Base-by-base conservation (phyloP, 495 filamentous ascomycete genomes). In the Aspergillus nanangensis region DNA sequence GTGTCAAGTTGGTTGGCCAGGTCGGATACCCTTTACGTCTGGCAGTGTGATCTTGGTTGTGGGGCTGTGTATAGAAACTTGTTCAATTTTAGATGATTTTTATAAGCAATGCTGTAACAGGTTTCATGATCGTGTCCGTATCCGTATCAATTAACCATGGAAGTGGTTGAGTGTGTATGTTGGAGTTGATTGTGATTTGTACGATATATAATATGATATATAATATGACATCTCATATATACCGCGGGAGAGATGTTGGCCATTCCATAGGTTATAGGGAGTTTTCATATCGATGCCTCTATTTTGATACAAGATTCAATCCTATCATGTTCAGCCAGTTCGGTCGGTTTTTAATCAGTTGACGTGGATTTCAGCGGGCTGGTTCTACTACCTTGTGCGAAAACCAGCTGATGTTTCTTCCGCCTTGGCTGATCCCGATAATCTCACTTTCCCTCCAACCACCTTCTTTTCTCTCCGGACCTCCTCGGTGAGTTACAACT, bases 61-160 rank as follows among this genome's bases (percentile, higher is more conserved):
- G 48, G 65, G 66, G 60, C 61, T 67, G 58, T 72, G 69, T 72
- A 72, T 70, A 72, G 69, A 69, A 72, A 64, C 59, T 48, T 58
- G 59, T 67, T 63, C 63, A 62, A 63, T 58, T 60, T 60, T 60
- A 60, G 52, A 56, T 61, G 42, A 25, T 45, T 27, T 29, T n/a
- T n/a, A n/a, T n/a, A n/a, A n/a, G n/a, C n/a, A 23, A 32, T 27
- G 21, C 43, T 21, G 36, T 20, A 36, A 36, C 14, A 38, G 10
- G 13, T 8, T 18, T n/a, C 18, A 20, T 38, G 9, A 20, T 44
- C 10, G 8, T 44, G 17, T 13, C 23, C 18, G 33, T 23, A 14
- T 21, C 14, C 8, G n/a, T n/a, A n/a, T n/a, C n/a, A n/a, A n/a
- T n/a, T n/a, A n/a, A n/a, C n/a, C n/a, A n/a, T n/a, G n/a, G n/a